Conservation (phyloP, 345 rosid species). For the Bruguiera gymnorhiza region DNA sequence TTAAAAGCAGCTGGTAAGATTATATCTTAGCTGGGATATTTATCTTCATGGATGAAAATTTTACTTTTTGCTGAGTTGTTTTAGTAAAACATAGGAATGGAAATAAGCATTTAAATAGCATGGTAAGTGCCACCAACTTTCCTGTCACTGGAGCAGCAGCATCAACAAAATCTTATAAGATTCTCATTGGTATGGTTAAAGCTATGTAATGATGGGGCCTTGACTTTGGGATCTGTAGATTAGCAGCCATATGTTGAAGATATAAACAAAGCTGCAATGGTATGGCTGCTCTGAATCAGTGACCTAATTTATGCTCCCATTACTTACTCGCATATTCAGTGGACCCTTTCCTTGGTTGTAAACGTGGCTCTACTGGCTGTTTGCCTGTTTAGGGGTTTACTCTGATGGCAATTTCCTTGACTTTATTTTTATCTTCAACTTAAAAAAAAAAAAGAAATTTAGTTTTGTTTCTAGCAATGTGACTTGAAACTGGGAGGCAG, state of each 20-base stretch:
- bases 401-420: constrained; percentile 1
- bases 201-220: too few relatives aligned
- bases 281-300: neutral
- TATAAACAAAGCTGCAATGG: neutral
- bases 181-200: too few relatives aligned
- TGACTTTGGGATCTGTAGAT: too few relatives aligned
- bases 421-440: neutral
- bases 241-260: neutral
- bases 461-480: neutral
- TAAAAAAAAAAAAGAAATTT: neutral
- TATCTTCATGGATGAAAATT: neutral
- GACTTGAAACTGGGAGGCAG: constrained; percentile 2
- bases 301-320: neutral
- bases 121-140: too few relatives aligned
- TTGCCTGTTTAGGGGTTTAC: constrained; percentile 14
- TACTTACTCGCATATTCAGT: too few relatives aligned
- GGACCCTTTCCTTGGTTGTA: neutral
- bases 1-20: constrained; percentile 7
- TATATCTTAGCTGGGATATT: constrained; percentile 2
- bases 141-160: too few relatives aligned
- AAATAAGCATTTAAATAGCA: too few relatives aligned
- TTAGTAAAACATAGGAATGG: neutral
- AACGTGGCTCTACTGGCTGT: neutral
- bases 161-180: too few relatives aligned
- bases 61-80: neutral